A percentile compares a stretch with the other conserved stretches of the same genome.
These are phyloP conservation scores for Candida sphagnicola DNA, from an alignment of 805 yeast species.

Conservation along the genomic window DNA sequence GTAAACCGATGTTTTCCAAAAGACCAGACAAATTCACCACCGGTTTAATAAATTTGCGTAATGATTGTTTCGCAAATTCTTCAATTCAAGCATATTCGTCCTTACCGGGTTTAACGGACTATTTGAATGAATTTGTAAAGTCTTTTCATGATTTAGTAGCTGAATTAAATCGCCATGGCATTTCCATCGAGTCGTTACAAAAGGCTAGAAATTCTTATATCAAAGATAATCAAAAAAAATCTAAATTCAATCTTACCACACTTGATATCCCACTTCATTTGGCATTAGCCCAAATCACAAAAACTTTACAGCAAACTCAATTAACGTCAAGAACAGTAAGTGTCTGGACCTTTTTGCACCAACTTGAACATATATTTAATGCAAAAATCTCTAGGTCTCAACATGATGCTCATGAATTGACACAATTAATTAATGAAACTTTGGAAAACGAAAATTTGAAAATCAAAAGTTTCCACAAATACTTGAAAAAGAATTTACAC, in stretches of 20 bases:
- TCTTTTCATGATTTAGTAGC: conserved; percentile 20
- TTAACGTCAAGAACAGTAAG: conserved; percentile 51
- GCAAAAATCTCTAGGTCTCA: conserved; percentile 73
- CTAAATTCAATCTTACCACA: conserved; percentile 17
- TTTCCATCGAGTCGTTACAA: conserved; percentile 13
- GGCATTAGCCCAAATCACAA: conserved; percentile 49
- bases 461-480: conserved; percentile 29
- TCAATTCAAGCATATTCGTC: conserved; percentile 76
- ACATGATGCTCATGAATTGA: conserved; percentile 93
- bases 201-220: conserved; percentile 8
- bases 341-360: conserved; percentile 75
- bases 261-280: conserved; percentile 51
- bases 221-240: conserved; percentile 8
- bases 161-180: conserved; percentile 14
- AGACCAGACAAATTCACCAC: conserved; percentile 75
- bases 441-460: conserved; percentile 60
- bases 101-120: conserved; percentile 53
- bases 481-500: conserved; percentile 9
- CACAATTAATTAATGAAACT: conserved; percentile 77
- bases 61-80: conserved; percentile 92
- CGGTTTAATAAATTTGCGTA: conserved; percentile 75
- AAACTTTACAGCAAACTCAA: conserved; percentile 61
- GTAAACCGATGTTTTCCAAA: conserved; percentile 36
- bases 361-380: conserved; percentile 66
- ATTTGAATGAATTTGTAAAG: conserved; percentile 43